Percentiles rank a stretch among this genome's conserved stretches.
phyloP scores from a whole-genome alignment of 1,139 yeast genomes.

The Suhomyces coccinellae region DNA sequence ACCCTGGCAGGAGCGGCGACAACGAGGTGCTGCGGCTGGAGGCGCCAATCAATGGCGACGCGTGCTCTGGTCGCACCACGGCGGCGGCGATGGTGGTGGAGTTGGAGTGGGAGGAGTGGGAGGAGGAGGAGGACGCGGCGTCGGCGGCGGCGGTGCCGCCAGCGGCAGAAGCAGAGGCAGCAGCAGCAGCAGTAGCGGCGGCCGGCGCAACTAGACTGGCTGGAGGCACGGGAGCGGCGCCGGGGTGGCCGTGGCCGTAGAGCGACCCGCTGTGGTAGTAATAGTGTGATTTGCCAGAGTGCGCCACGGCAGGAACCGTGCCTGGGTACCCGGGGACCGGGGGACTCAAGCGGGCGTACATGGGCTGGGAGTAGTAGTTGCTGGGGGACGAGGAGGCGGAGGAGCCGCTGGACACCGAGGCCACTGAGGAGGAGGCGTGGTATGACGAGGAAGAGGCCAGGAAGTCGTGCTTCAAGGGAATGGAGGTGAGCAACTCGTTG shows the following conservation, averaged over 20 bases:
- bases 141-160: too few relatives aligned
- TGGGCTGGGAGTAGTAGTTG: constrained; percentile 9
- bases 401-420: constrained; percentile 5
- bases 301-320: neutral
- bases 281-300: constrained; percentile 5
- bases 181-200: too few relatives aligned
- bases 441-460: neutral
- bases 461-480: constrained; percentile 34
- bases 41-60: constrained; percentile 4
- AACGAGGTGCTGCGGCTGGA: neutral
- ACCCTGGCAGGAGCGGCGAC: constrained; percentile 3
- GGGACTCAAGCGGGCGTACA: constrained; percentile 1
- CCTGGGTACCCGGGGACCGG: neutral
- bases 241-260: too few relatives aligned
- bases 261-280: constrained; percentile 11
- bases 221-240: too few relatives aligned
- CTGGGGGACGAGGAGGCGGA: constrained; percentile 8
- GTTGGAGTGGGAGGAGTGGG: too few relatives aligned
- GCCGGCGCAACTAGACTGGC: too few relatives aligned
- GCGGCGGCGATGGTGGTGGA: neutral
- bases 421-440: constrained; percentile 6
- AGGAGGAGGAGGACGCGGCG: too few relatives aligned
- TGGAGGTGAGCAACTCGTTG: constrained; percentile 37
- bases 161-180: too few relatives aligned
- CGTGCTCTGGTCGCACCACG: constrained; percentile 1